Conservation (phyloP, 306 rosid species). For the Acacia crassicarpa region DNA sequence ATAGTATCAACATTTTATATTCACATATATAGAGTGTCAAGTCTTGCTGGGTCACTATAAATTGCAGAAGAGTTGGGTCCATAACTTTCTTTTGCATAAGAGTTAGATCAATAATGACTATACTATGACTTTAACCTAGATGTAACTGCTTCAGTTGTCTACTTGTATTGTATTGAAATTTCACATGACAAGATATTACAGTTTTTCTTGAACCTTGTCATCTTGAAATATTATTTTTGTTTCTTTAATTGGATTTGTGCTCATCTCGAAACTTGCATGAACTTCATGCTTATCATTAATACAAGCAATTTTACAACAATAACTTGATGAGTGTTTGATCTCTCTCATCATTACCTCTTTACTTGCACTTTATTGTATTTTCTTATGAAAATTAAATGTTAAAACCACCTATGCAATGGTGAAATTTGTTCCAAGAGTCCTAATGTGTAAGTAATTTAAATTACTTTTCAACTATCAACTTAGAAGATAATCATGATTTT, state of each 20-base stretch:
- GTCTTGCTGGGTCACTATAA: neutral
- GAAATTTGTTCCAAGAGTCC: neutral
- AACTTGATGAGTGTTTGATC: neutral
- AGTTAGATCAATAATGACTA: slow-evolving; percentile 25
- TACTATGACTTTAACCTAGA: slow-evolving; percentile 21
- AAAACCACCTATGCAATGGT: neutral
- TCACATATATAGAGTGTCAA: neutral
- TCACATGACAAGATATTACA: slow-evolving; percentile 11
- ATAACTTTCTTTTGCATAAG: slow-evolving; percentile 22
- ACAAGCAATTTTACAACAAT: neutral
- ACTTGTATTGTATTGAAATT: slow-evolving; percentile 16
- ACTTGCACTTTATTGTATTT: neutral
- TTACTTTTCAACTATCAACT: neutral
- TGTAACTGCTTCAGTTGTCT: slow-evolving; percentile 31
- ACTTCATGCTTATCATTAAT: neutral
- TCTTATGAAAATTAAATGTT: neutral
- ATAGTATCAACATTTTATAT: neutral
- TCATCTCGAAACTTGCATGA: neutral
- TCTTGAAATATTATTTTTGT: neutral
- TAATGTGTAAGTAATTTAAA: neutral
- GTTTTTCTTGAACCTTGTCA: neutral
- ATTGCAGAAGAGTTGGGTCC: neutral
- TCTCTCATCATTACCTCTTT: neutral
- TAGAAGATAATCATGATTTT: neutral
- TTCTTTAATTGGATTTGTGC: neutral